Evolutionary conservation across 768 basidiomycete genomes (phyloP), one percentile per base, ranked within the genome.

Genomic region (Mycena rosella): DNA sequence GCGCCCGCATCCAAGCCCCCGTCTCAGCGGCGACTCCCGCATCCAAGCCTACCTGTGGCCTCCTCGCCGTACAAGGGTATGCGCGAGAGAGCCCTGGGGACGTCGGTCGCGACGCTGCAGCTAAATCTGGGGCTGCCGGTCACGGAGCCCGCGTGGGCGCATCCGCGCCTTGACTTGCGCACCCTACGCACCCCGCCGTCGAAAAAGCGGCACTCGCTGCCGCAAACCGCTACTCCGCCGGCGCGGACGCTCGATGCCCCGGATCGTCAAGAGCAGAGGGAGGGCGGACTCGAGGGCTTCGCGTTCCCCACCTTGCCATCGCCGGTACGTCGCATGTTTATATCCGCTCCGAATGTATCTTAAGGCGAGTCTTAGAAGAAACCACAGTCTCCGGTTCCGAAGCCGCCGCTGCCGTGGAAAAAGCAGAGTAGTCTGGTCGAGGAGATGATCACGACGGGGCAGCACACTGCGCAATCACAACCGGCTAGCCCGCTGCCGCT

Each of bases 131-230:
- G 65, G 11, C 52, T 61, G 15, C 56, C 38, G 3, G 10, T 47
- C 15, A 48, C n/a, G n/a, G 47, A 34, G 32, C 7, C 32, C 13
- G 32, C 13, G 32, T 6, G 24, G 24, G 29, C 20, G 9, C 38
- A 47, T 42, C 62, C 67, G 15, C 59, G 32, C 29, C 42, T 68
- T 22, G 67, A 68, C 60, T 29, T 68, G 24, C 34, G 62, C 20
- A 17, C 54, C 8, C 63, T 49, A 3, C 47, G n/a, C n/a, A n/a
- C n/a, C n/a, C n/a, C n/a, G n/a, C n/a, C n/a, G n/a, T n/a, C 55
- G 15, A 64, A 49, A n/a, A 59, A 47, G 26, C 60, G 32, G 5
- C 55, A 1, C 11, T 27, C 32, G 20, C 51, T 5, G 10, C 2
- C 38, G n/a, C 47, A n/a, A 1, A n/a, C 22, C 17, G 27, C 20